Conservation (phyloP, 2,329 filamentous ascomycete genomes). For the Fusarium sulawesiense region DNA sequence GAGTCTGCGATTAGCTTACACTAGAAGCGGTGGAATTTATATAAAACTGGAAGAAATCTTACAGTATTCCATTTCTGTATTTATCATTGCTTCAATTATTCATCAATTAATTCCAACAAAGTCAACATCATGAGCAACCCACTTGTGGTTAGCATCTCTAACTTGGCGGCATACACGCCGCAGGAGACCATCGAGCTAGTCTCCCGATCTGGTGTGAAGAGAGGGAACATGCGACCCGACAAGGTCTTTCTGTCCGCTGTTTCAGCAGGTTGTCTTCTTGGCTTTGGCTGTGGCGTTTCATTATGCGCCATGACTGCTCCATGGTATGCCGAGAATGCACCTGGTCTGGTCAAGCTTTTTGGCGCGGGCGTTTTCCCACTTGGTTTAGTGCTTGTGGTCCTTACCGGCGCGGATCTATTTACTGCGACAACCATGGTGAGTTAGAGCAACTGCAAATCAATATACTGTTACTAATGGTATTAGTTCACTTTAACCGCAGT, state of each 20-base stretch:
- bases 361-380: slow-evolving; percentile 41
- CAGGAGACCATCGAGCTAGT: slow-evolving; percentile 40
- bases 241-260: slow-evolving; percentile 41
- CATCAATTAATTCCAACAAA: neutral
- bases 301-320: slow-evolving; percentile 37
- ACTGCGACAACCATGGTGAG: slow-evolving; percentile 41
- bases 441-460: accelerated
- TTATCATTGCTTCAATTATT: neutral
- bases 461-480: neutral
- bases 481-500: slow-evolving; percentile 43
- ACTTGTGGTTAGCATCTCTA: slow-evolving; percentile 30
- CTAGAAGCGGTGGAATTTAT: neutral
- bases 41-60: no score
- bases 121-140: slow-evolving; percentile 31
- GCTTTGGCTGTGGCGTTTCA: slow-evolving; percentile 41
- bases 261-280: slow-evolving; percentile 38
- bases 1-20: neutral
- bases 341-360: slow-evolving; percentile 38
- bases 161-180: slow-evolving; percentile 37
- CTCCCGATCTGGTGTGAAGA: slow-evolving; percentile 36
- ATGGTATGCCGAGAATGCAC: slow-evolving; percentile 42
- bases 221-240: slow-evolving; percentile 31
- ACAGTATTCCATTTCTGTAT: neutral
- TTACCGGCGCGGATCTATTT: slow-evolving; percentile 40
- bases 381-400: slow-evolving; percentile 36